A percentile compares a stretch with the other conserved stretches of the same genome.
These are phyloP conservation scores for Lumnitzera racemosa DNA, from an alignment of 345 rosid species.

Conservation along the genomic window DNA sequence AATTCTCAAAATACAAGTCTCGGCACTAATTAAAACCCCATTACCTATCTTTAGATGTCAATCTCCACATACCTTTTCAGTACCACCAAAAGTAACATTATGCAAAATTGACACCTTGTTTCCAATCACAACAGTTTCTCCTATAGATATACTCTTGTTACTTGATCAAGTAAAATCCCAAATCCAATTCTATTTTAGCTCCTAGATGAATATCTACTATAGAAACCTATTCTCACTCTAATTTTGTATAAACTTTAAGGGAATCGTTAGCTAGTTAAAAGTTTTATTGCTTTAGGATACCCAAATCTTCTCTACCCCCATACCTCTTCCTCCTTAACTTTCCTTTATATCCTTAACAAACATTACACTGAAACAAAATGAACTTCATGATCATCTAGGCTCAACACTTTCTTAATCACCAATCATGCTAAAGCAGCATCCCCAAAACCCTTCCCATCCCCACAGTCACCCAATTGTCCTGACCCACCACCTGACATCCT, in stretches of 20 bases:
- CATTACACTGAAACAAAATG: too few species aligned
- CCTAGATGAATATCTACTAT: constrained; percentile 94
- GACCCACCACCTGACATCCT: too few species aligned
- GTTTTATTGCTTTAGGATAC: too few species aligned
- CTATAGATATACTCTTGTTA: constrained; percentile 68
- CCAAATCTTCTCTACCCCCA: too few species aligned
- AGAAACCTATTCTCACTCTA: constrained; percentile 57
- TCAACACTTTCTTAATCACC: too few species aligned
- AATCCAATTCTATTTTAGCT: constrained; percentile 47
- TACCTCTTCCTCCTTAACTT: too few species aligned
- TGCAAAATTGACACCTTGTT: constrained; percentile 83
- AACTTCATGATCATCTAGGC: too few species aligned
- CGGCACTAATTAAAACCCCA: constrained; percentile 90
- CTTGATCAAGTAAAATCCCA: constrained; percentile 77
- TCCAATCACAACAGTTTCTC: constrained; percentile 92
- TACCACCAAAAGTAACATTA: constrained; percentile 85
- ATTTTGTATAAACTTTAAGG: constrained; percentile 35
- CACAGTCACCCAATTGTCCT: too few species aligned
- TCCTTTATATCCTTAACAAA: too few species aligned
- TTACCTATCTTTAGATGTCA: constrained; percentile 90
- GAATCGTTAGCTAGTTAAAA: too few species aligned
- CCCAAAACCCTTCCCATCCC: too few species aligned
- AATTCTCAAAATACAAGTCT: constrained; percentile 83
- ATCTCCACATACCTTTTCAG: constrained; percentile 75
- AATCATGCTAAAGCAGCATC: too few species aligned